Base-by-base conservation (phyloP, 1,284 basidiomycete genomes). In the Apiotrichum gracile region DNA sequence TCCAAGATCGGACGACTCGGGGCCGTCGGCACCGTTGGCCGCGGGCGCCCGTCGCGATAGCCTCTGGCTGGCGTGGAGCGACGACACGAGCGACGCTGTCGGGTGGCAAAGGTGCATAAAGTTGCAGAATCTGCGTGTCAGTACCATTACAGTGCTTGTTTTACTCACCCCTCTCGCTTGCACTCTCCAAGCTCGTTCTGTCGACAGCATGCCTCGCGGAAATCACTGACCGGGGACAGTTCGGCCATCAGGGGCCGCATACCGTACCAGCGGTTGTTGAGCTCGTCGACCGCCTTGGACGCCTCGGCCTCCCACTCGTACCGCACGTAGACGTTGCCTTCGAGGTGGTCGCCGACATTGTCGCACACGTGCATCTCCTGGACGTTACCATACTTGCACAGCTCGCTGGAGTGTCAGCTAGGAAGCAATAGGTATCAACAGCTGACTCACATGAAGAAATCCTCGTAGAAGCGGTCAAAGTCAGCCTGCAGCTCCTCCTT, bases 221-320 rank as follows among this genome's bases (percentile, higher is more conserved):
- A 99, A 76, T 99, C 96, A 31, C 93, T 98, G 16, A 99, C 96
- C 6, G 96, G 96, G 1, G 91, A 94, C 24, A 99, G 81, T 69
- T 99, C 96, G n/a, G 91, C 91, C 67, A 94, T 94, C n/a, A 99
- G 78, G 5, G 96, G 96, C 48, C 91, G 85, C 49, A 90, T 91
- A 66, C 91, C 91, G 81, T 97, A 99, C 96, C 96, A 99, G 24
- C 94, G 82, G 67, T 94, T 88, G 68, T 97, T 97, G 59, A 97
- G 79, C 57, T 83, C 88, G 66, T 96, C 90, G 12, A 97, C 91
- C 0, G 96, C 94, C 39, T 85, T 79, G 70, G 92, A 88, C 9
- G 96, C 96, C 71, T 99, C 96, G 0, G 92, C 91, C 77, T 99
- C 96, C 89, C 89, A 96, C 70, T 97, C 92, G 72, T 91, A 99